Conservation (phyloP, 176 grass and related monocot genomes). For the Metroxylon sagu region DNA sequence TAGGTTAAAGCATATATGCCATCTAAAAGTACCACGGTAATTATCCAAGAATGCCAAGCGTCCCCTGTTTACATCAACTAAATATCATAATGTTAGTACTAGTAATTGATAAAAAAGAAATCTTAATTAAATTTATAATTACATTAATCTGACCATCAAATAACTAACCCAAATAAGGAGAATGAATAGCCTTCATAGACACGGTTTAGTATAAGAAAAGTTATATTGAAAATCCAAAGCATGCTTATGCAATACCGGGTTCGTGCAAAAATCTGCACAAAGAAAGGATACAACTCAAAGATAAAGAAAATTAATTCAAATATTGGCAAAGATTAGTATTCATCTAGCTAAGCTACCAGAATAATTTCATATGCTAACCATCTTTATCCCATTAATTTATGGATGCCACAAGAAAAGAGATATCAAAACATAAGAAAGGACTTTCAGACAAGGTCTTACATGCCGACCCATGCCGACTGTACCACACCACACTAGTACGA, state of each 20-base stretch:
- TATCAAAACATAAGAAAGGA: too few relatives aligned
- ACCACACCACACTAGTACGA: too few relatives aligned
- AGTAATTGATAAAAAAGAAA: not conserved
- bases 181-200: constrained; percentile 94
- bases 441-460: too few relatives aligned
- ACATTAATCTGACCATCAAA: constrained; percentile 8
- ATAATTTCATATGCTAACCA: too few relatives aligned
- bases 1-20: constrained; percentile 99
- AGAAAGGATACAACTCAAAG: constrained; percentile 4
- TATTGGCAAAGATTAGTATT: constrained; percentile 1
- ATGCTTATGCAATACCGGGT: constrained; percentile 54
- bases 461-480: too few relatives aligned
- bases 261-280: constrained; percentile 63
- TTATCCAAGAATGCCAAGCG: constrained; percentile 65
- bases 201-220: constrained; percentile 78
- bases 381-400: too few relatives aligned
- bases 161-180: constrained; percentile 77
- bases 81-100: constrained; percentile 9
- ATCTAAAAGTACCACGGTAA: constrained; percentile 86
- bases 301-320: not conserved
- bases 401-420: too few relatives aligned
- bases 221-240: constrained; percentile 77
- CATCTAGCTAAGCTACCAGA: not conserved
- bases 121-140: constrained; percentile 13
- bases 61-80: constrained; percentile 33